Percentiles rank a stretch among this genome's conserved stretches.
phyloP scores from a whole-genome alignment of 2,329 filamentous ascomycete genomes.

The Penicillium digitatum region DNA sequence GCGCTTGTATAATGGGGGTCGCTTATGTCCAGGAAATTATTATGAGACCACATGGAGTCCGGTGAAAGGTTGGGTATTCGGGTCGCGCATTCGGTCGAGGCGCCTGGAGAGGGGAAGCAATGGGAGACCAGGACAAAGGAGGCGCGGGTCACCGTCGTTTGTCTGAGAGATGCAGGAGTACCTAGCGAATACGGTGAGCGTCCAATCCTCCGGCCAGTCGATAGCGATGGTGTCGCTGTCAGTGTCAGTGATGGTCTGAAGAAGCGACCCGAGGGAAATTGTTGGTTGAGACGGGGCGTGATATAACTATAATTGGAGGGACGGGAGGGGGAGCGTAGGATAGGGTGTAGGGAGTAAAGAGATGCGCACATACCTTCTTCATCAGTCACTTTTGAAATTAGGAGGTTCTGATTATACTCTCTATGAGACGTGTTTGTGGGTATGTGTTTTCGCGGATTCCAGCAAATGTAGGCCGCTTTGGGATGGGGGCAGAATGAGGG shows the following conservation, averaged over 20 bases:
- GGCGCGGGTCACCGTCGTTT: constrained; percentile 28
- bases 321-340: not conserved
- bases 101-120: constrained; percentile 16
- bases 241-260: constrained; percentile 7
- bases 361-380: constrained; percentile 27
- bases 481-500: constrained; percentile 10
- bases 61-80: constrained; percentile 24
- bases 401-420: constrained; percentile 1
- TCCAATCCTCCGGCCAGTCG: constrained; percentile 17
- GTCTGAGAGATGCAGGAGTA: constrained; percentile 19
- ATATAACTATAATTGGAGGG: constrained; percentile 26
- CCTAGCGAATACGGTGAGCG: constrained; percentile 19
- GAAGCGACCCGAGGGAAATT: constrained; percentile 4
- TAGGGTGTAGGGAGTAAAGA: not conserved
- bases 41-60: constrained; percentile 42
- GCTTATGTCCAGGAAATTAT: constrained; percentile 31
- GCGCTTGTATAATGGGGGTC: constrained; percentile 33
- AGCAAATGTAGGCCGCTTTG: constrained; percentile 7
- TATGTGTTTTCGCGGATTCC: constrained; percentile 18
- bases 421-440: constrained; percentile 16
- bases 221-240: constrained; percentile 19
- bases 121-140: constrained; percentile 19
- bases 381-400: constrained; percentile 27
- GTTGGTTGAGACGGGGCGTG: constrained; percentile 16
- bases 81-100: constrained; percentile 39